Base-by-base conservation (phyloP, 352 stramenopile genomes). In the Blastocystis hominis region DNA sequence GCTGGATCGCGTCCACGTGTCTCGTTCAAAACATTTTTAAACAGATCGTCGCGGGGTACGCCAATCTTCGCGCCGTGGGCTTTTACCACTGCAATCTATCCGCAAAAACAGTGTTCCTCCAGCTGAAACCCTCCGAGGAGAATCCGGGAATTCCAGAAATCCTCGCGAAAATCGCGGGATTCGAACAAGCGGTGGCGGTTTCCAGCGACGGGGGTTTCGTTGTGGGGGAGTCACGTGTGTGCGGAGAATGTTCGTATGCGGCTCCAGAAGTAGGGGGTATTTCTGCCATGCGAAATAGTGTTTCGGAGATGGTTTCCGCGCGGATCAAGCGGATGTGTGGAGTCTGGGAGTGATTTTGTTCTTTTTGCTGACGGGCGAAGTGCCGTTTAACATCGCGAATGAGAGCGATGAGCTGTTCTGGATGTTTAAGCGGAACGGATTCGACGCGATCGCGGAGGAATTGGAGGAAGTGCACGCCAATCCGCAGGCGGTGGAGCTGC, bases 371-470 rank as follows among this genome's bases (percentile, higher is more conserved):
- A 50, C 46, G 50, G 53, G 53, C 1, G 30, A 68, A 13, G 46
- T 46, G 9, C 72, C 72, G 15, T 84, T 84, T 68, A 53, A 84
- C 36, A 84, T 84, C 56, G 72, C 72, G 3, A 84, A 84, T 44
- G 54, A 64, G 2, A 84, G 72, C 38, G 72, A 84, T n/a, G 10
- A 17, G 17, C 9, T 7, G 2, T 84, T 84, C 17, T 53, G 7
- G 2, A 15, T 10, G 54, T 84, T 84, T 50, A 10, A 68, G 24
- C 47, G 68, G 17, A 9, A 30, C 38, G 72, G 72, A 20, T 84
- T 84, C 68, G 34, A n/a, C 20, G 53, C 44, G 20, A 69, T 84
- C 7, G 24, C 34, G 6, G 46, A 64, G 15, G 20, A 40, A 7
- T 42, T 84, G 13, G 54, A 17, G 36, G 72, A 84, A 40, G 50